These are phyloP conservation scores for Thraustotheca clavata DNA, from an alignment of 352 stramenopile species.

Conservation along the genomic window DNA sequence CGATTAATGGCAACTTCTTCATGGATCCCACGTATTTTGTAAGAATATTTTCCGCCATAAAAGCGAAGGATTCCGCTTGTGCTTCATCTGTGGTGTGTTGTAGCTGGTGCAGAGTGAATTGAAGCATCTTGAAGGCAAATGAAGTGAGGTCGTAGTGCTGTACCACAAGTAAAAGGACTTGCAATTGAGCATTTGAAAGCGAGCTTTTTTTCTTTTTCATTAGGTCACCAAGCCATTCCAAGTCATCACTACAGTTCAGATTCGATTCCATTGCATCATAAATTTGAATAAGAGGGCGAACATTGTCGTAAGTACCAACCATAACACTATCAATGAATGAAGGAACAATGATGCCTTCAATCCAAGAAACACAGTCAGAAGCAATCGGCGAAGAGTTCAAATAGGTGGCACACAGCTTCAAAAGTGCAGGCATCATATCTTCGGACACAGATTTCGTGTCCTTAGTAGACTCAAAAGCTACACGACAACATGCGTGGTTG, in stretches of 20 bases:
- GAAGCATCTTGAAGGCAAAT: conserved; percentile 1
- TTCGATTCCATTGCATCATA: neutral
- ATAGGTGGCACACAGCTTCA: neutral
- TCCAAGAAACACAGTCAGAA: neutral
- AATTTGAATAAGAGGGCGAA: neutral
- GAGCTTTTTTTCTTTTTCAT: neutral
- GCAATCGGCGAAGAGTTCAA: conserved; percentile 4
- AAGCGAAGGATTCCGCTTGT: neutral
- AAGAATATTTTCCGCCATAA: neutral
- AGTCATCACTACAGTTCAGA: neutral
- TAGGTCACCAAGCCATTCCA: conserved; percentile 1
- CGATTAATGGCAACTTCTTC: neutral
- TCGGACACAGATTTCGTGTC: neutral
- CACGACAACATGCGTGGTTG: neutral
- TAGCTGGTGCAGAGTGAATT: neutral
- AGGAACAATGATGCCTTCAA: neutral
- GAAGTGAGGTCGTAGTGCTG: conserved; percentile 1
- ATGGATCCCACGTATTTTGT: neutral
- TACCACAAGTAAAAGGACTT: neutral
- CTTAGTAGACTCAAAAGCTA: neutral
- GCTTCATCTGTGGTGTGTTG: neutral
- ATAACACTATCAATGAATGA: conserved; percentile 1
- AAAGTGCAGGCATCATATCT: neutral
- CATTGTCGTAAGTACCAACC: neutral
- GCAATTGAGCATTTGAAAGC: neutral